phyloP scores from a whole-genome alignment of 768 basidiomycete species.

The Hebeloma cylindrosporum region DNA sequence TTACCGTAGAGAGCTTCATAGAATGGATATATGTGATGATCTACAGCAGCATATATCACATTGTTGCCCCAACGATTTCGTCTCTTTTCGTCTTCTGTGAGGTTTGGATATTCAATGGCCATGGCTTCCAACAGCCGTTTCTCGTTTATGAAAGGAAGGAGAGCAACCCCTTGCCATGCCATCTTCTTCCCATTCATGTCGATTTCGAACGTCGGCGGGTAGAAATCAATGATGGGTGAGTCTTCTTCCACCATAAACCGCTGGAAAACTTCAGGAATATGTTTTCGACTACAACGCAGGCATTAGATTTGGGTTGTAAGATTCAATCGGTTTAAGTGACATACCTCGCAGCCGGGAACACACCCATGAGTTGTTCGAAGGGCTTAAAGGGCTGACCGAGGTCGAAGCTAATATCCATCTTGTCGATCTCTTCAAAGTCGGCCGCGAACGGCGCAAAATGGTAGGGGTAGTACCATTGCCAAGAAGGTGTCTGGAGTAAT shows the following conservation, averaged over 20 bases:
- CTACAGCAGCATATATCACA: slow-evolving; percentile 79
- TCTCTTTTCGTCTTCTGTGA: slow-evolving; percentile 78
- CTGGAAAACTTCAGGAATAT: slow-evolving; percentile 88
- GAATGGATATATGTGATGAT: slow-evolving; percentile 83
- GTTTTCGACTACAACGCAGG: slow-evolving; percentile 73
- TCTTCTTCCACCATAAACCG: slow-evolving; percentile 80
- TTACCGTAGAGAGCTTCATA: slow-evolving; percentile 91
- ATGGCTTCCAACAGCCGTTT: slow-evolving; percentile 83
- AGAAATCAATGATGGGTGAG: slow-evolving; percentile 96
- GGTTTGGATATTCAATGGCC: slow-evolving; percentile 59
- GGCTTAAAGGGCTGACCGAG: slow-evolving; percentile 90
- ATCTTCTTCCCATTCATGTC: slow-evolving; percentile 99
- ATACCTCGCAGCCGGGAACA: slow-evolving; percentile 92
- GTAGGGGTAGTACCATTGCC: slow-evolving; percentile 99
- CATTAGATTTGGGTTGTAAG: too few species aligned
- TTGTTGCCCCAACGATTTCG: slow-evolving; percentile 87
- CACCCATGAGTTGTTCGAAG: slow-evolving; percentile 97
- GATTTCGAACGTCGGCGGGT: slow-evolving; percentile 87
- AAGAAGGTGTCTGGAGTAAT: slow-evolving; percentile 72
- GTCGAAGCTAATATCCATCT: slow-evolving; percentile 79
- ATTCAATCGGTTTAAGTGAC: not conserved
- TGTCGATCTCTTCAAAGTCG: slow-evolving; percentile 80
- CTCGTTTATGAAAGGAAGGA: slow-evolving; percentile 94
- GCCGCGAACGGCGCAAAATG: slow-evolving; percentile 98
- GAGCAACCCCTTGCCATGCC: slow-evolving; percentile 98